Evolutionary conservation across 495 filamentous ascomycete species (phyloP).

Genomic region (Ramalina peruviana): DNA sequence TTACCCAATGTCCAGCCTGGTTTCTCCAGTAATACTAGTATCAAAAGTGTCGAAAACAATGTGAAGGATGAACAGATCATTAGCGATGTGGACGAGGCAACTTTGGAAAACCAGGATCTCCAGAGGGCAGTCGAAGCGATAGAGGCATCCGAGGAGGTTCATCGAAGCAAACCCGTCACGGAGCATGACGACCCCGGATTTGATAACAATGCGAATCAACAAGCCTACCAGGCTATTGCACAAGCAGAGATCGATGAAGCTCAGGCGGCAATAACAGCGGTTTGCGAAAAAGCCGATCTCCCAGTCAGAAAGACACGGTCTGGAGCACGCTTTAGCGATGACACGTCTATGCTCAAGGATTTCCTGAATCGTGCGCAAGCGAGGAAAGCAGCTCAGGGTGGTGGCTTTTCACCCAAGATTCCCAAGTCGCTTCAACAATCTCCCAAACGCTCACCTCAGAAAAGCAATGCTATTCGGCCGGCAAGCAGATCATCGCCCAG

Average conservation of each 20-base stretch:
- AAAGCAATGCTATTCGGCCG: slow-evolving; percentile 36
- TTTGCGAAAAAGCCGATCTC: slow-evolving; percentile 6
- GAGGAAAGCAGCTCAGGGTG: slow-evolving; percentile 40
- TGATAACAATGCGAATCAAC: not conserved
- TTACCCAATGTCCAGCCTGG: too few species aligned
- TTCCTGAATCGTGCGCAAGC: slow-evolving; percentile 47
- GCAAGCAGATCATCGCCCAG: slow-evolving; percentile 40
- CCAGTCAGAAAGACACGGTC: slow-evolving; percentile 13
- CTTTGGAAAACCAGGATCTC: slow-evolving; percentile 1
- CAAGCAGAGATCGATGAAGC: slow-evolving; percentile 3
- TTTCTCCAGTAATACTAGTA: too few species aligned
- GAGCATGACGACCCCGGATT: not conserved
- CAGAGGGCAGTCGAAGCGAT: slow-evolving; percentile 8
- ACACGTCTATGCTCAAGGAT: slow-evolving; percentile 44
- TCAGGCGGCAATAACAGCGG: not conserved
- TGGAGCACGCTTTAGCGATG: slow-evolving; percentile 27
- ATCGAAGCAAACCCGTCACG: not conserved
- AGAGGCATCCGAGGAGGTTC: slow-evolving; percentile 1
- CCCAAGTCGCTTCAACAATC: slow-evolving; percentile 17
- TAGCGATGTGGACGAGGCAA: not conserved
- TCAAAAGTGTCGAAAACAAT: not conserved
- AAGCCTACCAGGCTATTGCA: slow-evolving; percentile 3
- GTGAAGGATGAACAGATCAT: not conserved
- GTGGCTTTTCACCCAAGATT: slow-evolving; percentile 12
- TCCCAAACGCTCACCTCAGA: slow-evolving; percentile 30